Percentiles rank a stretch among this genome's conserved stretches.
These are phyloP conservation scores for Dissophora ornata DNA, from an alignment of 192 early-diverging fungal species.

Conservation along the genomic window DNA sequence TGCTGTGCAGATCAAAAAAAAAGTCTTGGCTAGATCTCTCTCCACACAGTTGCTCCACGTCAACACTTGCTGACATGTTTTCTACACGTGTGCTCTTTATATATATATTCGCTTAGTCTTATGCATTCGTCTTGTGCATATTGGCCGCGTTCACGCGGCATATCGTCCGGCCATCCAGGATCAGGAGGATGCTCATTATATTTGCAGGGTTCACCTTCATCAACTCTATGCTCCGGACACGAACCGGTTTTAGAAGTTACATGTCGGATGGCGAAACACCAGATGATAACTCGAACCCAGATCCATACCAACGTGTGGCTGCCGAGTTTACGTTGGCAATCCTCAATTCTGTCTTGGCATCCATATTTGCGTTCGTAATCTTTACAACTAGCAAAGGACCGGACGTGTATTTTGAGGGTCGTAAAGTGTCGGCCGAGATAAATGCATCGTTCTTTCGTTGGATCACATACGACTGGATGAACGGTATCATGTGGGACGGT, in stretches of 20 bases:
- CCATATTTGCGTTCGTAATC: slow-evolving; percentile 29
- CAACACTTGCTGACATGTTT: background rate
- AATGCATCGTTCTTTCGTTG: slow-evolving; percentile 46
- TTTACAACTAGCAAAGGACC: slow-evolving; percentile 30
- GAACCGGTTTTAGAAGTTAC: slow-evolving; percentile 22
- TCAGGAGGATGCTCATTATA: slow-evolving; percentile 46
- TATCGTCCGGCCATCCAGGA: slow-evolving; percentile 45
- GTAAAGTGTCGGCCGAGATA: slow-evolving; percentile 30
- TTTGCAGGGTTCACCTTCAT: slow-evolving; percentile 35
- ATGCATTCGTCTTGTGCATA: slow-evolving; percentile 45
- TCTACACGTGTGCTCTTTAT: background rate
- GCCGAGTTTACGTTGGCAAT: slow-evolving; percentile 29
- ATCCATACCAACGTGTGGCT: slow-evolving; percentile 1
- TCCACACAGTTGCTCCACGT: background rate
- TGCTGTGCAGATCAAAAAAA: background rate
- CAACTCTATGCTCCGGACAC: slow-evolving; percentile 23
- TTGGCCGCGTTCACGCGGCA: slow-evolving; percentile 47
- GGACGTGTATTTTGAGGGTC: slow-evolving; percentile 36
- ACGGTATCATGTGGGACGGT: slow-evolving; percentile 39
- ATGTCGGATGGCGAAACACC: slow-evolving; percentile 1
- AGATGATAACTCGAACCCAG: slow-evolving; percentile 8
- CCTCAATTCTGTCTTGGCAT: slow-evolving; percentile 16
- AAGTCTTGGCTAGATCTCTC: slow-evolving; percentile 25
- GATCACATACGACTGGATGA: slow-evolving; percentile 54
- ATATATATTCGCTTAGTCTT: slow-evolving; percentile 21